A percentile compares a stretch with the other conserved stretches of the same genome.
These are phyloP conservation scores for Scheffersomyces lignosus DNA, from an alignment of 805 yeast species.

Conservation along the genomic window DNA sequence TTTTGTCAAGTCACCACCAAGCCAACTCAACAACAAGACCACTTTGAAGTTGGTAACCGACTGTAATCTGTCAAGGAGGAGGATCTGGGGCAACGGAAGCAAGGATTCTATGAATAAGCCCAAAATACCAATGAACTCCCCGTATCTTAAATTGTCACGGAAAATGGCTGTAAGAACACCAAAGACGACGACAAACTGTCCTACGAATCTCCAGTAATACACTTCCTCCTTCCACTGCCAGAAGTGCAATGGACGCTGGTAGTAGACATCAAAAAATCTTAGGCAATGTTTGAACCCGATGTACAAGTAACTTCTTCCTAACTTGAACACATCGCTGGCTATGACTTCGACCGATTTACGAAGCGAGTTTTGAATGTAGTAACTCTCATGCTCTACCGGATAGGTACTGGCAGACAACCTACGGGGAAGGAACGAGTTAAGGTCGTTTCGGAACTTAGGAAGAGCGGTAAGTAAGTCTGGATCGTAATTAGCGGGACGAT, in stretches of 20 bases:
- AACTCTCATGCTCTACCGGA: constrained; percentile 16
- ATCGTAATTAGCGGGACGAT: constrained; percentile 43
- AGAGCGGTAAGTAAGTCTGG: constrained; percentile 31
- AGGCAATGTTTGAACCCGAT: constrained; percentile 32
- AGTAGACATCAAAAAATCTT: constrained; percentile 69
- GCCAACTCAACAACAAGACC: constrained; percentile 77
- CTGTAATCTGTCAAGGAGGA: constrained; percentile 63
- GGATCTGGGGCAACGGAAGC: constrained; percentile 75
- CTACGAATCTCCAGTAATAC: constrained; percentile 64
- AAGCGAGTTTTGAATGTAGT: constrained; percentile 7
- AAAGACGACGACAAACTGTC: constrained; percentile 42
- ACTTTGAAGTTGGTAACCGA: constrained; percentile 78
- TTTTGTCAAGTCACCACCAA: constrained; percentile 84
- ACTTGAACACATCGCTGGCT: constrained; percentile 6
- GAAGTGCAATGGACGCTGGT: constrained; percentile 61
- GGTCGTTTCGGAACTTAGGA: constrained; percentile 29
- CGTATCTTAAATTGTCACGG: constrained; percentile 35
- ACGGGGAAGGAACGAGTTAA: constrained; percentile 21
- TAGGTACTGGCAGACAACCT: constrained; percentile 12
- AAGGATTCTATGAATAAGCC: constrained; percentile 73
- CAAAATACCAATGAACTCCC: constrained; percentile 54
- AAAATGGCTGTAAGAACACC: constrained; percentile 42
- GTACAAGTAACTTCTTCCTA: constrained; percentile 8
- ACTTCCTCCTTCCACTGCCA: constrained; percentile 82
- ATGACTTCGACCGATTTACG: constrained; percentile 1